A percentile compares a stretch with the other conserved stretches of the same genome.
phyloP scores from a whole-genome alignment of 331 rosid species.

The Saraca asoca region DNA sequence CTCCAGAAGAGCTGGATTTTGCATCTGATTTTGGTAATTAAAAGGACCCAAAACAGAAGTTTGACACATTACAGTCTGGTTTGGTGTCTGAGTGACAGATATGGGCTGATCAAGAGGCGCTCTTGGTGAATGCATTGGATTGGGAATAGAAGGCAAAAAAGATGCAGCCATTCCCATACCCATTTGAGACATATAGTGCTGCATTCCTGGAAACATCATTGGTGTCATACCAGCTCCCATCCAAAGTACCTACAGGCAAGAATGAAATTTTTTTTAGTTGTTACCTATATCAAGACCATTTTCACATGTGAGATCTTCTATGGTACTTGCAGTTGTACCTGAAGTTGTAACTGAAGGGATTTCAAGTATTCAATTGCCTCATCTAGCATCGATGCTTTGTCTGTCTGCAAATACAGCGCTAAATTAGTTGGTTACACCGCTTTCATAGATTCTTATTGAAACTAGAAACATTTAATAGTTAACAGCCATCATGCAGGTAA shows the following conservation, averaged over 20 bases:
- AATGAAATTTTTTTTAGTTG: slow-evolving; percentile 12
- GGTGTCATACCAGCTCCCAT: slow-evolving; percentile 87
- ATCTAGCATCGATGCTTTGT: slow-evolving; percentile 87
- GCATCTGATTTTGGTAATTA: slow-evolving; percentile 68
- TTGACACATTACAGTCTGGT: slow-evolving; percentile 57
- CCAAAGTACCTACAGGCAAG: slow-evolving; percentile 66
- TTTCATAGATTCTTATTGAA: slow-evolving; percentile 25
- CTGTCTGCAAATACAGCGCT: slow-evolving; percentile 60
- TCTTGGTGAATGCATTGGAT: slow-evolving; percentile 56
- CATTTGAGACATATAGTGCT: slow-evolving; percentile 64
- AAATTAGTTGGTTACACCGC: slow-evolving; percentile 27
- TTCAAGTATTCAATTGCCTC: slow-evolving; percentile 89
- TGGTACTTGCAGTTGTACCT: slow-evolving; percentile 46
- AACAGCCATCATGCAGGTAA: slow-evolving; percentile 29
- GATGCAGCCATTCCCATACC: slow-evolving; percentile 63
- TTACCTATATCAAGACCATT: slow-evolving; percentile 18
- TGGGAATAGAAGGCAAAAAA: slow-evolving; percentile 55
- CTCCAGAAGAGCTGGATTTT: slow-evolving; percentile 59
- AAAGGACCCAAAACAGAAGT: slow-evolving; percentile 55
- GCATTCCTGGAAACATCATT: slow-evolving; percentile 79
- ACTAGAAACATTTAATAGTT: slow-evolving; percentile 19
- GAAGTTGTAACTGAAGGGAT: slow-evolving; percentile 89
- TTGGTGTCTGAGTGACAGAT: slow-evolving; percentile 48
- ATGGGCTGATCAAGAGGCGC: slow-evolving; percentile 52
- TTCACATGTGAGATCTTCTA: background rate